Percentiles rank a stretch among this genome's conserved stretches.
These are phyloP conservation scores for Rauvolfia tetraphylla DNA, from an alignment of 257 asterid genomes.

Conservation along the genomic window DNA sequence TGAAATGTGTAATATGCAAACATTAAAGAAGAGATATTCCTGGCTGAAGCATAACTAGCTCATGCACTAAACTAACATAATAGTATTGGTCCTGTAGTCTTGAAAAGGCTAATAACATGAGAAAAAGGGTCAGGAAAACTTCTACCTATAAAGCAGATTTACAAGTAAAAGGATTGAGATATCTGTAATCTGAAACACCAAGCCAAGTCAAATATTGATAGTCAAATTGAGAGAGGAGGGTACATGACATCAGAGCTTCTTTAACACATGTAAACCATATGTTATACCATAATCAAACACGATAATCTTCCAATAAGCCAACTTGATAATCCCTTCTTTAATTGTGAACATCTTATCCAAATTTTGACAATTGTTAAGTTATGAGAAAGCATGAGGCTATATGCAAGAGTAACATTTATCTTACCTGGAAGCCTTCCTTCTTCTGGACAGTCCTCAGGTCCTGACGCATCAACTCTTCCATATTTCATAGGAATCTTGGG, in stretches of 20 bases:
- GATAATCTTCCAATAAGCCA: not conserved
- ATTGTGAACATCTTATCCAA: not conserved
- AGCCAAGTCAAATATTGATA: not conserved
- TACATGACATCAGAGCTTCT: not conserved
- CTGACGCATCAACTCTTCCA: slow-evolving; percentile 87
- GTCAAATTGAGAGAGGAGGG: not conserved
- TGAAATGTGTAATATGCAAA: not conserved
- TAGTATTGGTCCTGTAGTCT: not conserved
- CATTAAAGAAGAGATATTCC: not conserved
- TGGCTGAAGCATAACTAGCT: not conserved
- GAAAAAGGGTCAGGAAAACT: not conserved
- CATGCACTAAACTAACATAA: not conserved
- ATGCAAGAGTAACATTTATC: slow-evolving; percentile 16
- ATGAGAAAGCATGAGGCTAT: not conserved
- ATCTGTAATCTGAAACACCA: not conserved
- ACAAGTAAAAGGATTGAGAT: not conserved
- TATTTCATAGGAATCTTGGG: slow-evolving; percentile 96
- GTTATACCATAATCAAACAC: not conserved
- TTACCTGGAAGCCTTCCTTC: slow-evolving; percentile 99
- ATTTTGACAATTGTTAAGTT: not conserved
- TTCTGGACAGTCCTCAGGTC: slow-evolving; percentile 90
- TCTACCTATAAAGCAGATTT: not conserved
- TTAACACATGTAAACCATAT: not conserved
- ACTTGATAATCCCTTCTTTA: not conserved
- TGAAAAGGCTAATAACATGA: not conserved